Base-by-base conservation (phyloP, 345 rosid genomes). In the Trapa incisa region DNA sequence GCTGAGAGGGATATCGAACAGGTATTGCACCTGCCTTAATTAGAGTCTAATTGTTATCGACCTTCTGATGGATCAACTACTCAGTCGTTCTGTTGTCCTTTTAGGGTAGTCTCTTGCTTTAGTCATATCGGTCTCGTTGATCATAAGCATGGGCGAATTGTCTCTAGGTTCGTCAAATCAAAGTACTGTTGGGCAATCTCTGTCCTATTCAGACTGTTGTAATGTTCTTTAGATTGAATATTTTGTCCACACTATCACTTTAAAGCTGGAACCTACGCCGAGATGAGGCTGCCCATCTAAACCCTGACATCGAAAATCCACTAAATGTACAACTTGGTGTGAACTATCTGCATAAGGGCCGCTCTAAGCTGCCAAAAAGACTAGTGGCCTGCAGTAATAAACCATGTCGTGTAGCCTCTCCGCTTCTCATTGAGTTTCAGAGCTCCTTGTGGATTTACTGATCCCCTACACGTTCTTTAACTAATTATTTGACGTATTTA, bases 1-100 rank as follows among this genome's bases (percentile, higher is more conserved):
- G 76, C 86, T 74, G 92, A 86, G 74, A 85, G 87, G 86, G 92
- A 85, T 72, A 79, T 86, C 64, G 92, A 91, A 54, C 97, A 86
- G 97, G 97, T 88, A 60, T 42, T 52, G 67, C 57, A 14, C 67
- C 53, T 70, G 37, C 61, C 32, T 47, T 5, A 6, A 57, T 57
- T 57, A 15, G 9, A 53, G 22, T 53, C 16, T 53, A 22, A 17
- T 53, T 53, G 58, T 53, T n/a, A 53, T 53, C 58, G 17, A n/a
- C 58, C 16, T 17, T 53, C 58, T 53, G 1, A n/a, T 53, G 29
- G 32, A 53, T 5, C 58, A 17, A n/a, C 8, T n/a, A 53, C 29
- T 22, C 29, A 22, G 29, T 22, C 29, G 29, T 22, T 22, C 29
- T n/a, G 58, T 3, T 4, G 58, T 53, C 36, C 16, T 22, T 22